Evolutionary conservation across 176 grass and related monocot species (phyloP), one percentile per base, ranked within the genome.

Genomic region (Stipa capillata): DNA sequence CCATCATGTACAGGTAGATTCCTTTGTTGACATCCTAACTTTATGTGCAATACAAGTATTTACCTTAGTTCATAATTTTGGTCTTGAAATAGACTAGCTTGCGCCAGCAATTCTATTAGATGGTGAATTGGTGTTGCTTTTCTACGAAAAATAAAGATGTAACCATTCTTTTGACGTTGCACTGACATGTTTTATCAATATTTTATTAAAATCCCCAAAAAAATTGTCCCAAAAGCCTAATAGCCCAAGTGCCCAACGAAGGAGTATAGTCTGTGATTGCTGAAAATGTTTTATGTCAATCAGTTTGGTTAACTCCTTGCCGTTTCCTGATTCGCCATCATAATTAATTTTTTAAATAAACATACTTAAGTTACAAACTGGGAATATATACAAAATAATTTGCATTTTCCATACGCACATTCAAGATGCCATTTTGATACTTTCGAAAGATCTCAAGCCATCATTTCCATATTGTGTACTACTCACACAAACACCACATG

Each of bases 1-100:
- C 91, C 95, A 63, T 86, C 85, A 64, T 97, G 87, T 79, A 92
- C 94, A 77, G 94, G 94, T 94, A 79, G 6, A 64, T 50, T 41
- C 40, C 65, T 93, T 20, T 86, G 55, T 74, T 59, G 10, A 28
- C 27, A 1, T 59, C 8, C 10, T 23, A 64, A 65, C 37, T 80
- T 47, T 27, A 57, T 66, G 69, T 55, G 40, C 62, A 1, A 55
- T 33, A 42, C 9, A 79, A 64, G 39, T 67, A 28, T 42, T 18
- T 58, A 27, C 14, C 44, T 31, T 43, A 60, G 6, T 52, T 85
- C 12, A 31, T 4, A 43, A 16, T 29, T 54, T 82, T 68, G 31
- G 36, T 62, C 41, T 48, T 35, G 2, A 25, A 35, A 65, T 34
- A 36, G 20, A 64, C 31, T 63, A 64, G 33, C 21, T 55, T 59